phyloP scores from a whole-genome alignment of 768 basidiomycete species.

The Termitomyces sp. region DNA sequence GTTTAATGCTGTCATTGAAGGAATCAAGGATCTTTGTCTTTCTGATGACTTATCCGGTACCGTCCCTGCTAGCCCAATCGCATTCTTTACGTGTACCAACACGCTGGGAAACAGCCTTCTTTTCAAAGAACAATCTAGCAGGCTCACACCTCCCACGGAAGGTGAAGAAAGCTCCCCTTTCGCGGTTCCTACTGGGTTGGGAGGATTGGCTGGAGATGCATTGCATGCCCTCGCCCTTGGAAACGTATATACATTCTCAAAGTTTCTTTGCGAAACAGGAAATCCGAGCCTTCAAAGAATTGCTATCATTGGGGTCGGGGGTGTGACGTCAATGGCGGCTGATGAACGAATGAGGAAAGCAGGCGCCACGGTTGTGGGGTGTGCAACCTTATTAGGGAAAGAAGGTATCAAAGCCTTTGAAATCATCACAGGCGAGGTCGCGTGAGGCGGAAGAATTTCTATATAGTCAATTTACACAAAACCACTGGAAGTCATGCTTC shows the following conservation, averaged over 20 bases:
- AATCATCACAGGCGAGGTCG: slow-evolving; percentile 21
- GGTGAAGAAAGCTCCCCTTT: slow-evolving; percentile 23
- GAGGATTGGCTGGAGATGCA: slow-evolving; percentile 73
- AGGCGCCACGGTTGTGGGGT: slow-evolving; percentile 69
- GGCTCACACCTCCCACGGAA: neutral
- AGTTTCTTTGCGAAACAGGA: slow-evolving; percentile 37
- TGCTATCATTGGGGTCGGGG: slow-evolving; percentile 75
- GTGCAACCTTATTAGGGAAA: slow-evolving; percentile 47
- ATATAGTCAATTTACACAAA: neutral
- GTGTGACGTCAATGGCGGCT: slow-evolving; percentile 59
- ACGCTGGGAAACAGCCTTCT: slow-evolving; percentile 69
- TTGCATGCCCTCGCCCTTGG: slow-evolving; percentile 76
- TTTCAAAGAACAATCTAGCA: slow-evolving; percentile 46
- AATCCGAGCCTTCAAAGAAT: slow-evolving; percentile 38
- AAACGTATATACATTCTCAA: slow-evolving; percentile 61
- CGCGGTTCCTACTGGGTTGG: slow-evolving; percentile 59
- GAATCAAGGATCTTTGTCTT: slow-evolving; percentile 35
- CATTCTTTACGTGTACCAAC: slow-evolving; percentile 78
- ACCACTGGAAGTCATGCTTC: neutral
- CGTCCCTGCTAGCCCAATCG: slow-evolving; percentile 35
- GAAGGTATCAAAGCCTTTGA: slow-evolving; percentile 51
- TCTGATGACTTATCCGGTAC: slow-evolving; percentile 1
- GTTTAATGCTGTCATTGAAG: slow-evolving; percentile 47
- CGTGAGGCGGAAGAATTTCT: neutral
- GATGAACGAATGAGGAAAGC: slow-evolving; percentile 65